Evolutionary conservation across 2,329 filamentous ascomycete species (phyloP), one percentile per base, ranked within the genome.

Genomic region (Claviceps digitariae): DNA sequence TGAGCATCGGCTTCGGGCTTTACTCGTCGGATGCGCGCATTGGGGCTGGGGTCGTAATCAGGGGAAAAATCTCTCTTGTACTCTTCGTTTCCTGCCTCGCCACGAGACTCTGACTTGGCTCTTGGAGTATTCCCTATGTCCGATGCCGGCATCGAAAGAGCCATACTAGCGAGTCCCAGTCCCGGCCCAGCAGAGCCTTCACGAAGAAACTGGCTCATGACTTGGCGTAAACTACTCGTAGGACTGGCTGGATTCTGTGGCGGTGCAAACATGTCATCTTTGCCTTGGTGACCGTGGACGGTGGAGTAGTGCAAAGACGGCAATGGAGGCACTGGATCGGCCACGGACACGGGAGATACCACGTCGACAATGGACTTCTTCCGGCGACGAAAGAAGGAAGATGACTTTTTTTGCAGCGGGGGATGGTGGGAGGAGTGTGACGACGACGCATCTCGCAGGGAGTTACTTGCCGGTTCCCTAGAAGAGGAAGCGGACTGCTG

Each of bases 341-440:
- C 75, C 34, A 68, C 61, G 1, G 77, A 78, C 31, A 83, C 68
- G 9, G 84, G 82, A 36, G 85, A 82, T 41, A 77, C 77, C 23
- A 80, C 76, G 57, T 94, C 90, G 15, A 82, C 79, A 36, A 89
- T 70, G 5, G 90, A 95, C 77, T 91, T 94, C 78, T 97, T 97
- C 57, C 90, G 81, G 55, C 93, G 79, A 57, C 93, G 81, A 72
- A 97, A 97, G 71, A 98, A 97, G 0, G 89, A 91, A 1, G 91
- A 94, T 4, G 88, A 81, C 68, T 96, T 96, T 74, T 96, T 96
- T 62, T 87, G 86, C 51, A 96, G 72, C 21, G 72, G 69, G 54
- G 75, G 73, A 17, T 73, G 72, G 45, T 72, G 72, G 50, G 74
- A 71, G 36, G 75, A 75, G 52, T 70, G 67, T 23, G 69, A 69